Evolutionary conservation across 2,329 filamentous ascomycete species (phyloP).

Genomic region (Bipolaris zeicola): DNA sequence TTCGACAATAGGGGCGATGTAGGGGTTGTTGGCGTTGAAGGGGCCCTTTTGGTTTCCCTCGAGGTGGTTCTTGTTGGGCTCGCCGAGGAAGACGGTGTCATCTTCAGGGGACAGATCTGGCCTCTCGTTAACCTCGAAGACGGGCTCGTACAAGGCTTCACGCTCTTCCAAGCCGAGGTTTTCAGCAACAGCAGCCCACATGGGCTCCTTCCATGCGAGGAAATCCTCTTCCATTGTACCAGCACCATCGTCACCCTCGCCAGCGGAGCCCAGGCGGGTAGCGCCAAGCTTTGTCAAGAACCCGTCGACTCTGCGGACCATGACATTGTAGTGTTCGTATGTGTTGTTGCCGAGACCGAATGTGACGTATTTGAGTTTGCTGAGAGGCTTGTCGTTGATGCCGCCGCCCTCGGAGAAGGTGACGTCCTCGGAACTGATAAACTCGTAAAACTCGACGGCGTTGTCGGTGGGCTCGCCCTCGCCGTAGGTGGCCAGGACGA

Average conservation of each 20-base stretch:
- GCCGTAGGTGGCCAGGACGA: slow-evolving; percentile 95
- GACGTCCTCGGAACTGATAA: slow-evolving; percentile 80
- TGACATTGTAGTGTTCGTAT: slow-evolving; percentile 98
- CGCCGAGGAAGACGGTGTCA: slow-evolving; percentile 86
- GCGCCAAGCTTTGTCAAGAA: slow-evolving; percentile 82
- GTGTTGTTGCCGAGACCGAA: slow-evolving; percentile 99
- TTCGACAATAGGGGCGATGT: slow-evolving; percentile 89
- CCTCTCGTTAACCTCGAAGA: slow-evolving; percentile 81
- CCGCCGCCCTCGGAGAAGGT: slow-evolving; percentile 73
- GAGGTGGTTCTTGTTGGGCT: slow-evolving; percentile 95
- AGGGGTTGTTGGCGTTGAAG: slow-evolving; percentile 96
- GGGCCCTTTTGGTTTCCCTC: slow-evolving; percentile 83
- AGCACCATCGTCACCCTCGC: slow-evolving; percentile 95
- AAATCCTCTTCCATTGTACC: slow-evolving; percentile 99
- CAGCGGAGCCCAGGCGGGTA: slow-evolving; percentile 80
- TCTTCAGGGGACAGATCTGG: slow-evolving; percentile 75
- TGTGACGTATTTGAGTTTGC: slow-evolving; percentile 86
- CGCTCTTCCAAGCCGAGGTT: slow-evolving; percentile 92
- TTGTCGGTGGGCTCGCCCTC: slow-evolving; percentile 99
- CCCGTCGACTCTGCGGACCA: slow-evolving; percentile 91
- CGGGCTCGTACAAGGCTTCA: slow-evolving; percentile 92
- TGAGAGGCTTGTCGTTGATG: slow-evolving; percentile 71
- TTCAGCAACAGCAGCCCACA: slow-evolving; percentile 86
- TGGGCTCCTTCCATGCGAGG: slow-evolving; percentile 97
- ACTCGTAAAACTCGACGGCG: slow-evolving; percentile 98